These are phyloP conservation scores for Raffaelea albimanens DNA, from an alignment of 2,329 filamentous ascomycete genomes.

Conservation along the genomic window DNA sequence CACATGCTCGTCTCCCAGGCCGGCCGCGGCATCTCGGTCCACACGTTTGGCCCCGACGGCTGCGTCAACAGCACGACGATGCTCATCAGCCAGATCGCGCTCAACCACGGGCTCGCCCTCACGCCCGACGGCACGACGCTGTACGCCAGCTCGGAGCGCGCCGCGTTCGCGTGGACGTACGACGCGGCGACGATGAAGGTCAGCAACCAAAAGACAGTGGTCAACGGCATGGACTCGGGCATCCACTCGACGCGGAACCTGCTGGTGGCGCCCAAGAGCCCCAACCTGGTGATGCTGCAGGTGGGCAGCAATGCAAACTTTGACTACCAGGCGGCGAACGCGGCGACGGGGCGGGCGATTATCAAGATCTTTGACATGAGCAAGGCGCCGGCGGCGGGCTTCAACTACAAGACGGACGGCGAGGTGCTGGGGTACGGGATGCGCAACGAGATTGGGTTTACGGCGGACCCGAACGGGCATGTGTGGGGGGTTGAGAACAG, in stretches of 20 bases:
- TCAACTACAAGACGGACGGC: slow-evolving; percentile 28
- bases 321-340: slow-evolving; percentile 24
- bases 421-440: slow-evolving; percentile 33
- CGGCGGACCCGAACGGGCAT: slow-evolving; percentile 32
- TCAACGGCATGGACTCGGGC: slow-evolving; percentile 28
- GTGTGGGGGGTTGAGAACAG: slow-evolving; percentile 43
- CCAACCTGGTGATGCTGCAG: slow-evolving; percentile 28
- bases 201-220: slow-evolving; percentile 29
- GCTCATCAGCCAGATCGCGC: slow-evolving; percentile 23
- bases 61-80: slow-evolving; percentile 28
- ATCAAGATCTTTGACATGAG: slow-evolving; percentile 33
- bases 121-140: slow-evolving; percentile 28
- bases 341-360: slow-evolving; percentile 25
- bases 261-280: slow-evolving; percentile 23
- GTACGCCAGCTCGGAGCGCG: slow-evolving; percentile 28
- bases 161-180: slow-evolving; percentile 49
- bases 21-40: slow-evolving; percentile 26
- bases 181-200: slow-evolving; percentile 37
- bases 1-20: slow-evolving; percentile 28
- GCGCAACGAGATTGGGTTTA: slow-evolving; percentile 54
- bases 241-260: slow-evolving; percentile 29
- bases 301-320: slow-evolving; percentile 29
- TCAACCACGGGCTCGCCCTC: slow-evolving; percentile 31
- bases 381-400: slow-evolving; percentile 24
- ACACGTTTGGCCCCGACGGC: slow-evolving; percentile 29